phyloP scores from a whole-genome alignment of 2,329 filamentous ascomycete species.

The Calonectria honghensis region DNA sequence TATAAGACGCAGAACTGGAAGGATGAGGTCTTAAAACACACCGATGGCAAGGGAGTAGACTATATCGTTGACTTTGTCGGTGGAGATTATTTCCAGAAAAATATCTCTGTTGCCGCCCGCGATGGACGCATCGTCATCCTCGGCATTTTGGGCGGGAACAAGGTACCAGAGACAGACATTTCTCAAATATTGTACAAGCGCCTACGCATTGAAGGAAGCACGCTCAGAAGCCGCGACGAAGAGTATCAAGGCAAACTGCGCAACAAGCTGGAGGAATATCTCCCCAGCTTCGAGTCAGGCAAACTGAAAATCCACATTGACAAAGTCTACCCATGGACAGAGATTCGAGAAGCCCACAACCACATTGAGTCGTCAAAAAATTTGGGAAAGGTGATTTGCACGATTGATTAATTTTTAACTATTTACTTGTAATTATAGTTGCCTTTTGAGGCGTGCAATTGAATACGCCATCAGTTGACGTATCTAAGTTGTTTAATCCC shows the following conservation, averaged over 20 bases:
- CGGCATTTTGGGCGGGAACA: slow-evolving; percentile 82
- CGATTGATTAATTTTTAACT: background rate
- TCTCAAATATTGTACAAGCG: slow-evolving; percentile 84
- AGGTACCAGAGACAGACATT: slow-evolving; percentile 81
- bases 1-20: slow-evolving; percentile 86
- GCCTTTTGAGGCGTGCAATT: too few relatives aligned
- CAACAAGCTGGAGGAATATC: slow-evolving; percentile 82
- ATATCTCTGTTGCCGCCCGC: slow-evolving; percentile 82
- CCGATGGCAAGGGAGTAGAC: slow-evolving; percentile 85
- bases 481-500: too few relatives aligned
- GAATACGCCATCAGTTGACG: too few relatives aligned
- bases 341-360: slow-evolving; percentile 81
- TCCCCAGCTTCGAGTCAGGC: slow-evolving; percentile 83
- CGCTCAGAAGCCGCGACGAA: slow-evolving; percentile 84
- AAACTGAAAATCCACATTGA: slow-evolving; percentile 86
- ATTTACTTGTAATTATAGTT: too few relatives aligned
- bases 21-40: slow-evolving; percentile 79
- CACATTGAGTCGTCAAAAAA: slow-evolving; percentile 82
- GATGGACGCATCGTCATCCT: slow-evolving; percentile 86
- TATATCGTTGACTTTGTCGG: slow-evolving; percentile 91
- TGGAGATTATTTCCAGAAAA: slow-evolving; percentile 84
- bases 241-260: slow-evolving; percentile 85
- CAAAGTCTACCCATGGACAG: slow-evolving; percentile 85
- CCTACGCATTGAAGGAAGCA: slow-evolving; percentile 85
- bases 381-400: slow-evolving; percentile 80